A percentile compares a stretch with the other conserved stretches of the same genome.
These are phyloP conservation scores for Aspergillus biplanus DNA, from an alignment of 495 filamentous ascomycete genomes.

Conservation along the genomic window DNA sequence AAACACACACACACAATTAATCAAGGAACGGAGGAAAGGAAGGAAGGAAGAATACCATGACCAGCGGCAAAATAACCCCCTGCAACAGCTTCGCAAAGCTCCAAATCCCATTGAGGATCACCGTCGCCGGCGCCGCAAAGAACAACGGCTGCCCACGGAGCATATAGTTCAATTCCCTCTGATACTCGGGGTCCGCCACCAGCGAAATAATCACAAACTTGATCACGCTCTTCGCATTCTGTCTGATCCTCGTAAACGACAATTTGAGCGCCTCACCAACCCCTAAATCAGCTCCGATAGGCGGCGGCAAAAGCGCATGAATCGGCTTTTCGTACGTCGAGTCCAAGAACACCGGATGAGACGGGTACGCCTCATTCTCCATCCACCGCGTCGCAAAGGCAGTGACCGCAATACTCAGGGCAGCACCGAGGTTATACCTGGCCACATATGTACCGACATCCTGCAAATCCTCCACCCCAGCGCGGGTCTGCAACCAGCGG, in stretches of 20 bases:
- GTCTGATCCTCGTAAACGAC: constrained; percentile 7
- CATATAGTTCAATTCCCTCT: constrained; percentile 57
- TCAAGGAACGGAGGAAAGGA: not conserved
- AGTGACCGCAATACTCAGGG: constrained; percentile 28
- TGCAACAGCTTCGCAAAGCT: constrained; percentile 43
- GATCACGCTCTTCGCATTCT: constrained; percentile 25
- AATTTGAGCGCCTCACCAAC: constrained; percentile 13
- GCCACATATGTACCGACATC: constrained; percentile 38
- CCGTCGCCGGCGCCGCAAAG: constrained; percentile 38
- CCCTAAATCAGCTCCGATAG: constrained; percentile 2
- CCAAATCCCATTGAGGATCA: constrained; percentile 53
- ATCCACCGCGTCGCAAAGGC: constrained; percentile 26
- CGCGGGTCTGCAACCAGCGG: constrained; percentile 36
- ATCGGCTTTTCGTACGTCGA: constrained; percentile 21
- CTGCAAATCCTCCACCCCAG: constrained; percentile 34
- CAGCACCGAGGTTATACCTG: constrained; percentile 43
- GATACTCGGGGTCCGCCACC: constrained; percentile 61
- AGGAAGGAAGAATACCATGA: constrained; percentile 31
- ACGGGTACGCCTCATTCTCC: constrained; percentile 24
- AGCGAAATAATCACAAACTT: constrained; percentile 59
- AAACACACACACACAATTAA: too few species aligned
- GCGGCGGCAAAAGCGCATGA: constrained; percentile 31
- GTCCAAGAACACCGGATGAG: constrained; percentile 18
- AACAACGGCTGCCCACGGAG: constrained; percentile 32
- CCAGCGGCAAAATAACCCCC: constrained; percentile 43